Evolutionary conservation across 108 stramenopile genomes (phyloP), one percentile per base, ranked within the genome.

Genomic region (Seminavis robusta): DNA sequence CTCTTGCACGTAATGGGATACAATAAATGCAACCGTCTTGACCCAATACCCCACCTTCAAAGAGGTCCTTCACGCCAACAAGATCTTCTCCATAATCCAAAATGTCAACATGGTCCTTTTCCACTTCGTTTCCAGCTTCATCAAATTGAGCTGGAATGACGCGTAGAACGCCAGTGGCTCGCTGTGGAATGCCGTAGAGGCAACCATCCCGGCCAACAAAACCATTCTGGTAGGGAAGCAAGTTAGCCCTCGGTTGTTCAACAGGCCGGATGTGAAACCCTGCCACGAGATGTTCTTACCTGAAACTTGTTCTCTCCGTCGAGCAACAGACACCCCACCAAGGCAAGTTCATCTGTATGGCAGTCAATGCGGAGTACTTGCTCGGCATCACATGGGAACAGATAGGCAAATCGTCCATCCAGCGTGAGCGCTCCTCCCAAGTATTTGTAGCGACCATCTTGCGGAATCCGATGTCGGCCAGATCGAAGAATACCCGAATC

Each of bases 261-360:
- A n/a, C n/a, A n/a, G n/a, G n/a, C n/a, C n/a, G n/a, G n/a, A n/a
- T n/a, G n/a, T n/a, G n/a, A n/a, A n/a, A n/a, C n/a, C n/a, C n/a
- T n/a, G n/a, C n/a, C n/a, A n/a, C n/a, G n/a, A n/a, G n/a, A n/a
- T n/a, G n/a, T n/a, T n/a, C n/a, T n/a, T n/a, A n/a, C n/a, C n/a
- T n/a, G 81, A 43, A 58, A 81, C 46, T 86, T 86, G 47, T 84
- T 84, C 33, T 74, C 76, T 30, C 83, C 83, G 39, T 84, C 83
- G 0, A 80, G 56, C 43, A 84, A 45, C 16, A 44, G 61, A 13
- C 76, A 73, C 0, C 83, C 83, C 21, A 84, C 66, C 13, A 77
- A 33, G 21, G 39, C 42, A 27, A 78, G 25, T 40, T 84, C 76
- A 38, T 80, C 74, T 7, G 79, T 84, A 15, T 31, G 31, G 48